These are phyloP conservation scores for Leishmania amazonensis DNA, from an alignment of 208 protist species.

Conservation along the genomic window DNA sequence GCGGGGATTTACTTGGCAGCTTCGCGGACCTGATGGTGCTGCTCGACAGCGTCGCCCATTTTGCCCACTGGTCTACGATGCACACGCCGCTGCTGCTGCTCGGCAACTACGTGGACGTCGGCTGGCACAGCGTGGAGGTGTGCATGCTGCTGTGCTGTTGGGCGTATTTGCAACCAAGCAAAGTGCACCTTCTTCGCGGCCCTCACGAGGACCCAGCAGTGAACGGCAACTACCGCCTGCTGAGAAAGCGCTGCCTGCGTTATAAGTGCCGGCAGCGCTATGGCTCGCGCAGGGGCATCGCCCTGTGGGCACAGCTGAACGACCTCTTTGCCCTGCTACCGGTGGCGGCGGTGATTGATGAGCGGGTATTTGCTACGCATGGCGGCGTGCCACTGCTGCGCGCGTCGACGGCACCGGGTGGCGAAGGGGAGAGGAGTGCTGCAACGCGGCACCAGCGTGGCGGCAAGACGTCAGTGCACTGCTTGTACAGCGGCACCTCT, in stretches of 20 bases:
- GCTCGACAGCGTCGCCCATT: slow-evolving; percentile 40
- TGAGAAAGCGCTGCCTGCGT: slow-evolving; percentile 57
- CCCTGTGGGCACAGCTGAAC: slow-evolving; percentile 78
- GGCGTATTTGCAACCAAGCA: slow-evolving; percentile 55
- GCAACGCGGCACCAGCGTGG: not conserved
- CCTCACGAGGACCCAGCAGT: slow-evolving; percentile 84
- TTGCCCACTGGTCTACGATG: slow-evolving; percentile 52
- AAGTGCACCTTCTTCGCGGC: slow-evolving; percentile 86
- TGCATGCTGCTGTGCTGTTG: slow-evolving; percentile 76
- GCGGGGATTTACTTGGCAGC: slow-evolving; percentile 75
- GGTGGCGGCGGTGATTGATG: slow-evolving; percentile 86
- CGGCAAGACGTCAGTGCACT: not conserved
- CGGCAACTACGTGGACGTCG: slow-evolving; percentile 97
- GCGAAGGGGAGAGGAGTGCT: not conserved
- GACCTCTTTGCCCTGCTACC: slow-evolving; percentile 72
- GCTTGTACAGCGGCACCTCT: slow-evolving; percentile 6
- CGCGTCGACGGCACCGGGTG: not conserved
- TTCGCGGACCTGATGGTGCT: slow-evolving; percentile 64
- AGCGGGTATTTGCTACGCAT: slow-evolving; percentile 82
- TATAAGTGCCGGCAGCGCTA: slow-evolving; percentile 76
- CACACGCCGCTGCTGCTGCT: slow-evolving; percentile 93
- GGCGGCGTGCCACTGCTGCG: slow-evolving; percentile 82
- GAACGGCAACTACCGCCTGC: slow-evolving; percentile 63
- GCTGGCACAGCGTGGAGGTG: slow-evolving; percentile 78
- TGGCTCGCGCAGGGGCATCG: slow-evolving; percentile 45